Evolutionary conservation across 805 yeast species (phyloP).

Genomic region (Zygoascus flipseniorum): DNA sequence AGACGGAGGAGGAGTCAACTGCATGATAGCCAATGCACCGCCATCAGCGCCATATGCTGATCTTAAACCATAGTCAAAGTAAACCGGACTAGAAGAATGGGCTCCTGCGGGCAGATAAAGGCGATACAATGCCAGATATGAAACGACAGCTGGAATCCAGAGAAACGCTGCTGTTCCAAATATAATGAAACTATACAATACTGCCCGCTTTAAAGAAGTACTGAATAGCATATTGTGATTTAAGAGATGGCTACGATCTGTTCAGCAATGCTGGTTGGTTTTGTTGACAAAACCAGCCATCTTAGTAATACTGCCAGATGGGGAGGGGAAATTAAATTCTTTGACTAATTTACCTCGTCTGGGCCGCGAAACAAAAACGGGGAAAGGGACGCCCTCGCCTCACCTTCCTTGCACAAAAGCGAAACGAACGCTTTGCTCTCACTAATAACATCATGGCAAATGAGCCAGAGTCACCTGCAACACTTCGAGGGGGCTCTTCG

Average conservation of each 20-base stretch:
- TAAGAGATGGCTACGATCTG: no score
- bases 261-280: no score
- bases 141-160: constrained; percentile 14
- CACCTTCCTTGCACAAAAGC: no score
- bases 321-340: no score
- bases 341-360: no score
- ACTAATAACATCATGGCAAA: neutral
- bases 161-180: constrained; percentile 10
- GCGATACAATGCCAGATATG: constrained; percentile 15
- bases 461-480: neutral
- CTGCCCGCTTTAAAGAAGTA: constrained; percentile 1
- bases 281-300: no score
- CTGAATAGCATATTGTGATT: neutral
- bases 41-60: constrained; percentile 11
- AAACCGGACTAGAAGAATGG: constrained; percentile 9
- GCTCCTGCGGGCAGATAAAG: constrained; percentile 18
- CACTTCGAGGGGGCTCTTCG: neutral
- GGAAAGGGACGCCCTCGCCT: no score
- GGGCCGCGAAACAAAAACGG: no score
- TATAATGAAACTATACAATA: constrained; percentile 10
- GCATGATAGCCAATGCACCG: constrained; percentile 10
- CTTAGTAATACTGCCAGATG: no score
- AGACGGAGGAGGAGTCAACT: constrained; percentile 10
- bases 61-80: constrained; percentile 14
- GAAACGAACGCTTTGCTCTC: no score